Evolutionary conservation across 768 basidiomycete genomes (phyloP), one percentile per base, ranked within the genome.

Genomic region (Amanita rubescens): DNA sequence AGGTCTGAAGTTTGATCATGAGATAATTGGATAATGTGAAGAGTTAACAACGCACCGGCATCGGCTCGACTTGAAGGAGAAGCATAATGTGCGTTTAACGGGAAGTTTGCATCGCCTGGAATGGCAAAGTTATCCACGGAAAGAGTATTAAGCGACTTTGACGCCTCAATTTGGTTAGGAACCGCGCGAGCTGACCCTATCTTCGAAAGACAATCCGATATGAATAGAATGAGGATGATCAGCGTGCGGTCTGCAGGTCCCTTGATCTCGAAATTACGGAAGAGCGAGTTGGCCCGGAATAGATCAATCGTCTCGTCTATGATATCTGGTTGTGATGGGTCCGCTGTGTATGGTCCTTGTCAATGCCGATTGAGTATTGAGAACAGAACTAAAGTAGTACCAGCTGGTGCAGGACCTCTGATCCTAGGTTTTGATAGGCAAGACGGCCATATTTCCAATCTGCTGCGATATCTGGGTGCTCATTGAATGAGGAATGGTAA

Each of bases 221-320:
- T 84, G 73, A 88, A 99, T 66, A 99, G 87, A 68, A 98, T 96
- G 63, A 98, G 83, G 67, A 98, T 82, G 75, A 99, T 98, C 64
- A 99, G 80, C 37, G 92, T 84, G 55, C 94, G 85, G 76, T 96
- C 94, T 49, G 94, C 93, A 51, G 92, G 90, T 15, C 94, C 94
- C 68, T 97, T 95, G 81, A 99, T 98, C 76, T 99, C 96, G 63
- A 98, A 99, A 74, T 98, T 98, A 64, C 96, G 87, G 74, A 99
- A 99, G 56, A 99, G 86, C 34, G 94, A 96, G 72, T 99, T 99
- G 64, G 95, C 94, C 52, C 96, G 89, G 74, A 99, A 99, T 56
- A 98, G 83, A 71, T 95, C 90, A 43, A 99, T 76, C 1, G 93
- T 86, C 71, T 99, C 96, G 70, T 97, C 94, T 59, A 98, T 80